Base-by-base conservation (phyloP, 305 asterid species). In the Caryopteris hybrid region DNA sequence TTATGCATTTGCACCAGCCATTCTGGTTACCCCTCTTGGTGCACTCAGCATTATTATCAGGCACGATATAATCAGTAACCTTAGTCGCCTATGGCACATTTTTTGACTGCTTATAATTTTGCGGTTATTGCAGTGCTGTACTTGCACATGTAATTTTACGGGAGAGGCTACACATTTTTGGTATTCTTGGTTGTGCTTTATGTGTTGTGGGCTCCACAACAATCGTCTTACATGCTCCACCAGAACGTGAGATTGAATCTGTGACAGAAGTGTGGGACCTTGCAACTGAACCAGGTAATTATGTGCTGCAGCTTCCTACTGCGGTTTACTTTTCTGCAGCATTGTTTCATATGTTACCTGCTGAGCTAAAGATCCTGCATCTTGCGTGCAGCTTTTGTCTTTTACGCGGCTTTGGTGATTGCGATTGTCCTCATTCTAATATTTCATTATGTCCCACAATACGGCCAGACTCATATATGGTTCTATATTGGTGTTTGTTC, bases 1-100 rank as follows among this genome's bases (percentile, higher is more conserved):
- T 59, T 91, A 94, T 85, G 99, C 99, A 71, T 91, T 94, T 81
- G 99, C 99, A 33, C 99, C 99, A 66, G 99, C 99, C 73, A 89
- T 94, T 77, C 76, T 94, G 77, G 99, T 94, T 68, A 94, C 99
- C 45, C 99, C 99, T 77, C 99, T 91, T 74, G 99, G 99, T 46
- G 99, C 99, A 12, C 96, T 95, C 72, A 95, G 99, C 85, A 95
- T 95, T 66, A 95, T 95, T 66, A 95, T 95, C 86, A 94, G 99
- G 99, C 84, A 90, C 59, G 88, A 54, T 54, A 51, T 60, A 54
- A 38, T 60, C 57, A 42, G 45, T 52, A 53, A 55, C 76, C 45
- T 74, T 64, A 53, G 29, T 69, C 78, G 56, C 53, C 68, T 78
- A 41, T 62, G 12, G 17, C 47, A 14, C 71, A 63, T 51, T 61